Base-by-base conservation (phyloP, 805 yeast species). In the Candida koratica region DNA sequence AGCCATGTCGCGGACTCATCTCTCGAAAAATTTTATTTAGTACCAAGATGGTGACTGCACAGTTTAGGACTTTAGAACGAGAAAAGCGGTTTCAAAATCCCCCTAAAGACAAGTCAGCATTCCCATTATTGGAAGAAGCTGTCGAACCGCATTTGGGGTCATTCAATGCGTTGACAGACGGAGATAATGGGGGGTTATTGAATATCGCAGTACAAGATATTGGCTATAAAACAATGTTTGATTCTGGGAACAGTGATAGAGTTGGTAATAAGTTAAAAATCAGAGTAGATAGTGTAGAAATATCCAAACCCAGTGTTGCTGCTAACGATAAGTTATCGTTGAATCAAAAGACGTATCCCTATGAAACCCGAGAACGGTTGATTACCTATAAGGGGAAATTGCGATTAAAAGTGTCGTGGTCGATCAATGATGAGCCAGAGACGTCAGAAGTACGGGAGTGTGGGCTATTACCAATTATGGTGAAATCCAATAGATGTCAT, bases 121-220 rank as follows among this genome's bases (percentile, higher is more conserved):
- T 67, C 52, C 96, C 96, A 11, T 63, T 88, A 26, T 71, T 93
- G 24, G 75, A 75, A 40, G 95, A 87, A 44, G 97, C 98, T 11
- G 93, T 93, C 26, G 78, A 79, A 39, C 98, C 98, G 4, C 98
- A 93, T 58, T 76, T 93, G 38, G 97, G 95, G 6, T 90, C 97
- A 1, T 93, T 93, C 71, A 84, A 93, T 69, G 97, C 97, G 4
- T 69, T 93, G 39, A 84, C 95, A 16, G 95, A 85, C 40, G 96
- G 95, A 28, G 79, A 71, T 28, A 95, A 90, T 31, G 96, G 96
- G 5, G 96, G 96, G 5, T 60, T 93, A 17, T 69, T 93, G 42
- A 87, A 89, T 57, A 65, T 82, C 34, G 97, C 84, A 2, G 94
- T 83, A 31, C 72, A 81, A 51, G 97, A 93, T 54, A 87, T 93